Evolutionary conservation across 495 filamentous ascomycete species (phyloP), one percentile per base, ranked within the genome.

Genomic region (Cercophora samala): DNA sequence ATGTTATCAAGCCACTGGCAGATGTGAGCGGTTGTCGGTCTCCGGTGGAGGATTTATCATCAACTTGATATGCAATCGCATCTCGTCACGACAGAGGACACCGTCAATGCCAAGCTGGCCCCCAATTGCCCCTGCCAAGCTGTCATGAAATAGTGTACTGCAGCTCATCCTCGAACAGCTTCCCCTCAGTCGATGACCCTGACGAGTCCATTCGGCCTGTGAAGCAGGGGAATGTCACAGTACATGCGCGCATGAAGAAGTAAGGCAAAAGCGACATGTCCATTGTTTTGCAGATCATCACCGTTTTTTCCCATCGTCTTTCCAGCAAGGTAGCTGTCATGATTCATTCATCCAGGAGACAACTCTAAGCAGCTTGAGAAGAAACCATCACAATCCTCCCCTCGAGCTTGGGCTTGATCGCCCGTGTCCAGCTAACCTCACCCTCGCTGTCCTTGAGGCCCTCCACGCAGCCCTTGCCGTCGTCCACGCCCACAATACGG

Each of bases 371-470:
- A 42, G 32, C 55, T 4, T 55, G 19, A 21, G 3, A 58, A 29
- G 67, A 64, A 6, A 78, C 72, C 68, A 74, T 77, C 53, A 62
- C 68, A 63, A 96, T 94, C 19, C 93, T 84, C 25, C 91, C 92
- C 76, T 96, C 93, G 1, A 95, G 64, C 62, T 80, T 84, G 22
- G 93, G 93, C 23, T 87, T 84, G 67, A 96, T 91, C 0, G 89
- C 88, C 62, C 81, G 87, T 3, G 93, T 94, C 93, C 93, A 96
- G 58, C 87, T 79, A 11, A 89, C 89, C 25, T 84, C 82, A 66
- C 88, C 83, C 74, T 89, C 88, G 19, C 72, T 78, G 60, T 85
- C 81, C 64, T 82, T 81, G 21, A 82, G 77, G 63, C 74, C 69
- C 65, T 84, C 77, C 66, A 78, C 75, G 70, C 69, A 81, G 32